A percentile compares a stretch with the other conserved stretches of the same genome.
phyloP scores from a whole-genome alignment of 2,329 filamentous ascomycete species.

The Pseudopithomyces maydicus region DNA sequence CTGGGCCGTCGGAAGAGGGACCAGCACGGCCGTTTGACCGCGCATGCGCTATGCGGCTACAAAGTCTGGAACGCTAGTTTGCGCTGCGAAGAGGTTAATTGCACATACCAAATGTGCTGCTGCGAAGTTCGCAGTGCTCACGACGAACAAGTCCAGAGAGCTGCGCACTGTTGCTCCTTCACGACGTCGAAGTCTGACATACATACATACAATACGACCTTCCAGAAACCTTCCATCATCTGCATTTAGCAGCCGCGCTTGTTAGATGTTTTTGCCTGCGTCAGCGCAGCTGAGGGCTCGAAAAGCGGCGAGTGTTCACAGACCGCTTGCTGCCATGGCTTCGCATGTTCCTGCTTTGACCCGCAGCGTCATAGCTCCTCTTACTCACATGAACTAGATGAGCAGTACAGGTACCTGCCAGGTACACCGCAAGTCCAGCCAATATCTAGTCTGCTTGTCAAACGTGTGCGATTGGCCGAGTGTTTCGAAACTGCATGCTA shows the following conservation, averaged over 20 bases:
- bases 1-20: background rate
- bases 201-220: slow-evolving; percentile 10
- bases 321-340: slow-evolving; percentile 8
- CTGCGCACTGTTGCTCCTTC: background rate
- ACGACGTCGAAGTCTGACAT: slow-evolving; percentile 6
- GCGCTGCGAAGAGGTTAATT: slow-evolving; percentile 26
- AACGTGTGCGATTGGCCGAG: background rate
- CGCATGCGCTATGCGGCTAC: slow-evolving; percentile 10
- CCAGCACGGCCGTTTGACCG: slow-evolving; percentile 11
- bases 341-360: slow-evolving; percentile 9
- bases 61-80: slow-evolving; percentile 31
- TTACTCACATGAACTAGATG: slow-evolving; percentile 21
- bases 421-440: slow-evolving; percentile 25
- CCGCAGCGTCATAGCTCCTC: slow-evolving; percentile 21
- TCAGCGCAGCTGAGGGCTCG: background rate
- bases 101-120: slow-evolving; percentile 16
- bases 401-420: slow-evolving; percentile 13
- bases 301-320: slow-evolving; percentile 7
- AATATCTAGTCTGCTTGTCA: background rate
- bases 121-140: slow-evolving; percentile 1
- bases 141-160: background rate
- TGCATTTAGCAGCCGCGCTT: slow-evolving; percentile 12
- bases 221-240: slow-evolving; percentile 18
- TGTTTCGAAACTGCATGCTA: background rate
- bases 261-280: background rate